phyloP scores from a whole-genome alignment of 1,284 basidiomycete species.

The Afroboletus lepidellus region DNA sequence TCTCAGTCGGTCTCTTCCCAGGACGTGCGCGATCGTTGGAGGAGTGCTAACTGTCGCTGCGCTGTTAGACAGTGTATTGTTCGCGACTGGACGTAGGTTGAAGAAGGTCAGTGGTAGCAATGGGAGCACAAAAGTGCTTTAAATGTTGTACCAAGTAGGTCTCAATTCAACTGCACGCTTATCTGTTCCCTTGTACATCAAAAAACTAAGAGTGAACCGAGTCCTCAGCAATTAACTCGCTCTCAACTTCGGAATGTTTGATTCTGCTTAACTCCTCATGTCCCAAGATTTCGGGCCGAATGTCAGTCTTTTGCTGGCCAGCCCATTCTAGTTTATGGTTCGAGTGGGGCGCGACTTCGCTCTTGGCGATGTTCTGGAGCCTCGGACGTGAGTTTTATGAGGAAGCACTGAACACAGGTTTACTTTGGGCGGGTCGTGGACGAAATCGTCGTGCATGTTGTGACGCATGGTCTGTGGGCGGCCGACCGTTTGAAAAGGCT shows the following conservation, averaged over 20 bases:
- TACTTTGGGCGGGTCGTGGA: slow-evolving; percentile 32
- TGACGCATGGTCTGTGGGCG: slow-evolving; percentile 31
- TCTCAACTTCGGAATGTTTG: slow-evolving; percentile 14
- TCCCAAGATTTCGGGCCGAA: background rate
- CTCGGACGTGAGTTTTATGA: slow-evolving; percentile 1
- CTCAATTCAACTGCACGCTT: slow-evolving; percentile 7
- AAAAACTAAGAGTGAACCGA: slow-evolving; percentile 17
- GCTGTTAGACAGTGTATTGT: slow-evolving; percentile 87
- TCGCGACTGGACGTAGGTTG: slow-evolving; percentile 66
- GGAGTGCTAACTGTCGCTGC: slow-evolving; percentile 95
- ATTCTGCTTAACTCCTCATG: slow-evolving; percentile 8
- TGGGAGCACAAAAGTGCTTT: slow-evolving; percentile 51
- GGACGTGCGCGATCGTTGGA: slow-evolving; percentile 96
- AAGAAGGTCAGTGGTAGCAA: slow-evolving; percentile 53
- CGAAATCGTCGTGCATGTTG: slow-evolving; percentile 37
- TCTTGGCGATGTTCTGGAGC: slow-evolving; percentile 10
- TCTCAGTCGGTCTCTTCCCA: slow-evolving; percentile 32
- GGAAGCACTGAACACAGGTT: background rate
- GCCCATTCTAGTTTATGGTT: slow-evolving; percentile 7
- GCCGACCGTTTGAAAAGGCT: slow-evolving; percentile 30
- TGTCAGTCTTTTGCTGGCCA: background rate
- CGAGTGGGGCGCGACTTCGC: background rate
- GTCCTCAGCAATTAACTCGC: slow-evolving; percentile 6
- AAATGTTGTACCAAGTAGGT: slow-evolving; percentile 21
- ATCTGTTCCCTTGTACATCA: background rate